Conservation (phyloP, 2,329 filamentous ascomycete species). For the Mycosphaerella arachidis region DNA sequence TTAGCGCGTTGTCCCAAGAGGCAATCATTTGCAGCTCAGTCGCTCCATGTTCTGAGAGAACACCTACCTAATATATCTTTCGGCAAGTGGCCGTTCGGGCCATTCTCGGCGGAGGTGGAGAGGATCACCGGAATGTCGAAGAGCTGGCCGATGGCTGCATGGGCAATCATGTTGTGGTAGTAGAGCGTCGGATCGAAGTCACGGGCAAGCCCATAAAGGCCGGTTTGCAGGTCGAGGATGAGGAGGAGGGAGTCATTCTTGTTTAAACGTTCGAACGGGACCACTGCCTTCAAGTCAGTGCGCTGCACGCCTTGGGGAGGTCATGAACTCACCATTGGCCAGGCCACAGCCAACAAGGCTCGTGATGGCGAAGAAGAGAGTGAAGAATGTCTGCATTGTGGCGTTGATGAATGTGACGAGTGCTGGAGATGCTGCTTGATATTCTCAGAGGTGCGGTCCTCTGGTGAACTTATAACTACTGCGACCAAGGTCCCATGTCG, state of each 20-base stretch:
- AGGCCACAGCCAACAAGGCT: conserved; percentile 4
- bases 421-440: background rate
- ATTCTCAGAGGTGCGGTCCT: background rate
- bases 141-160: conserved; percentile 60
- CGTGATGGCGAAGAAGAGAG: conserved; percentile 9
- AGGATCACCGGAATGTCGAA: conserved; percentile 67
- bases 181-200: conserved; percentile 65
- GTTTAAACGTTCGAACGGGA: conserved; percentile 36
- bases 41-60: background rate
- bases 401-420: background rate
- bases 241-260: conserved; percentile 46
- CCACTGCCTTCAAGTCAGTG: conserved; percentile 10
- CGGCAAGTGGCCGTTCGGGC: conserved; percentile 67
- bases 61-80: conserved; percentile 58
- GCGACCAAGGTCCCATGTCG: background rate
- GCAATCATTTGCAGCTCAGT: background rate
- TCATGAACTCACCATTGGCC: conserved; percentile 11
- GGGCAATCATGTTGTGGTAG: conserved; percentile 63
- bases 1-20: background rate
- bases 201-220: conserved; percentile 56
- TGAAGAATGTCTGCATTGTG: conserved; percentile 10
- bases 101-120: conserved; percentile 63
- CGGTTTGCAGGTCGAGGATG: conserved; percentile 58
- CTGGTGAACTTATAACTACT: background rate
- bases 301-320: background rate